phyloP scores from a whole-genome alignment of 257 asterid genomes.

The Rhazya stricta region DNA sequence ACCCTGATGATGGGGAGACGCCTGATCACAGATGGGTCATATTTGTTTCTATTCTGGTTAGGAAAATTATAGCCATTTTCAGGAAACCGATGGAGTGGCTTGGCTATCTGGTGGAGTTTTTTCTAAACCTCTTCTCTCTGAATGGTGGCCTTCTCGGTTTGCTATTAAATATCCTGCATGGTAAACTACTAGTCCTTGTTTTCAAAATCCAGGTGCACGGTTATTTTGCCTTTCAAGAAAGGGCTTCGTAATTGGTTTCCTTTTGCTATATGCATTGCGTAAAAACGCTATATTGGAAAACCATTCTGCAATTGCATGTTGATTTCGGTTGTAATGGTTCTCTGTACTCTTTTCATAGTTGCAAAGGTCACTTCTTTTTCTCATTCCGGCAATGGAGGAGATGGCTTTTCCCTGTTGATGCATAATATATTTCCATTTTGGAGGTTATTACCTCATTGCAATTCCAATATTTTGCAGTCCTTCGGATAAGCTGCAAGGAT shows the following conservation, averaged over 20 bases:
- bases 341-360: neutral
- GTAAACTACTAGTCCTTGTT: conserved; percentile 29
- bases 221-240: neutral
- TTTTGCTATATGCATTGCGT: neutral
- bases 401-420: neutral
- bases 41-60: conserved; percentile 52
- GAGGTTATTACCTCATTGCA: neutral
- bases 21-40: conserved; percentile 74
- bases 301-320: neutral
- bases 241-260: neutral
- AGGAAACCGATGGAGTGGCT: conserved; percentile 71
- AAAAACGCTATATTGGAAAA: neutral
- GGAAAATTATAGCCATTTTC: conserved; percentile 54
- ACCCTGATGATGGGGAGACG: conserved; percentile 18
- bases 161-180: conserved; percentile 40
- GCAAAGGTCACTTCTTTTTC: neutral
- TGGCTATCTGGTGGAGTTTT: conserved; percentile 64
- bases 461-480: neutral
- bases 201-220: neutral
- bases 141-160: conserved; percentile 62
- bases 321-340: neutral
- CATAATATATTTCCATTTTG: neutral
- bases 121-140: conserved; percentile 65
- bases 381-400: neutral
- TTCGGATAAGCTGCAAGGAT: neutral